A percentile compares a stretch with the other conserved stretches of the same genome.
Evolutionary conservation across 106 monocot genomes (phyloP).

Genomic region (Dioscorea alata): DNA sequence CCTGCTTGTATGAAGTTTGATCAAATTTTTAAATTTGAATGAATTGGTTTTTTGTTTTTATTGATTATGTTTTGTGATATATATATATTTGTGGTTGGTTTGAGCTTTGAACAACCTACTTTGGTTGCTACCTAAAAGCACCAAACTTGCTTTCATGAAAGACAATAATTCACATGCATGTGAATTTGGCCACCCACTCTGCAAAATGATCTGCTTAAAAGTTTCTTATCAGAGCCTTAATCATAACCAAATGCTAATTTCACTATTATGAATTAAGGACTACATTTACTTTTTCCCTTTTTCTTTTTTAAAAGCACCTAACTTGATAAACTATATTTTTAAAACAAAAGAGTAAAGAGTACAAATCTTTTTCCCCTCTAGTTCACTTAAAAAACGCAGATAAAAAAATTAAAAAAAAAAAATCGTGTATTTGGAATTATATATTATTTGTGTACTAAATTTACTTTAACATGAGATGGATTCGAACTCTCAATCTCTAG

Average conservation of each 20-base stretch:
- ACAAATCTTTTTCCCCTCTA: no score
- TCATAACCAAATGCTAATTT: not conserved
- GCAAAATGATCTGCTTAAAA: no score
- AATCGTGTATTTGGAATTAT: no score
- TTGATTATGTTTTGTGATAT: not conserved
- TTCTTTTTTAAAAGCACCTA: not conserved
- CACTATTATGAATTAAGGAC: not conserved
- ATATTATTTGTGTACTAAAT: no score
- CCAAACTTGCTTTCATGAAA: not conserved
- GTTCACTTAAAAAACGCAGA: no score
- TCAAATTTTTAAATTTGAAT: not conserved
- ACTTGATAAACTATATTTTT: no score
- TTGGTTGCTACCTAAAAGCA: not conserved
- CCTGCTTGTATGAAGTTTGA: not conserved
- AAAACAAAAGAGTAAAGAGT: no score
- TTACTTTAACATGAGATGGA: no score
- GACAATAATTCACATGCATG: not conserved
- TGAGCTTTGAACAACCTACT: not conserved
- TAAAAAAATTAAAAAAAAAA: no score
- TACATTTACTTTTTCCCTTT: not conserved
- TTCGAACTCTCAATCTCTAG: no score
- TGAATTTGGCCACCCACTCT: not conserved
- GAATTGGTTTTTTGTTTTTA: not conserved
- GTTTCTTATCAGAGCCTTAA: no score
- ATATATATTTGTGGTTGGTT: no score